Conservation (phyloP, 2,329 filamentous ascomycete species). For the Epichloe elymi region DNA sequence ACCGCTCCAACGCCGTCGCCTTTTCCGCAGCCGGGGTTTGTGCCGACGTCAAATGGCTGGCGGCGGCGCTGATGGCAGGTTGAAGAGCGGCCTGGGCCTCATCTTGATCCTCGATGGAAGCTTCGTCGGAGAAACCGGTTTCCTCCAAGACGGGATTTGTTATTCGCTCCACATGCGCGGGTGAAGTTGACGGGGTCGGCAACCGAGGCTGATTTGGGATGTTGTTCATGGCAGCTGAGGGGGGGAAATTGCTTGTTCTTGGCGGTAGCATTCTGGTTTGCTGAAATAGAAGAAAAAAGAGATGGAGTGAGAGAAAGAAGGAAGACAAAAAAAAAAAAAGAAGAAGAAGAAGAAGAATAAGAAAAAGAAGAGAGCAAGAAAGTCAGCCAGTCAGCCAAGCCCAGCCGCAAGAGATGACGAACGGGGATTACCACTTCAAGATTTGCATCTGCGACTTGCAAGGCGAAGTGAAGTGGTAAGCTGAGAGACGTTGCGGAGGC, state of each 20-base stretch:
- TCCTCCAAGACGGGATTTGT: not conserved
- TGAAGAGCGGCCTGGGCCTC: conserved; percentile 47
- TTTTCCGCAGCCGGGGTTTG: conserved; percentile 46
- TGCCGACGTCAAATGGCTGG: conserved; percentile 40
- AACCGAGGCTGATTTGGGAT: not conserved
- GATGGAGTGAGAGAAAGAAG: not conserved
- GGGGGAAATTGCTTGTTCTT: too few relatives aligned
- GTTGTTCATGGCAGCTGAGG: not conserved
- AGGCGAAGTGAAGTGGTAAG: not conserved
- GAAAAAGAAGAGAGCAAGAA: not conserved
- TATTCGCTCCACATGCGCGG: not conserved
- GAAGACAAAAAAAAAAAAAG: too few relatives aligned
- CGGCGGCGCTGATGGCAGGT: conserved; percentile 42
- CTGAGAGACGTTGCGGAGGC: not conserved
- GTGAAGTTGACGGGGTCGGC: not conserved
- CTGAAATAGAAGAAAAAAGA: not conserved
- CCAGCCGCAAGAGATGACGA: not conserved
- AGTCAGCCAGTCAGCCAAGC: not conserved
- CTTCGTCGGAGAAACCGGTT: conserved; percentile 9
- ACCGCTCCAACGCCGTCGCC: conserved; percentile 37
- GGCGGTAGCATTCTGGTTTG: too few relatives aligned
- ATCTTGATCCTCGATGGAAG: conserved; percentile 31
- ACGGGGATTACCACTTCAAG: not conserved
- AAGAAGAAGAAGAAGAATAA: not conserved
- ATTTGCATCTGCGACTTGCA: not conserved